Evolutionary conservation across 805 yeast species (phyloP).

Genomic region (Candida methanosorbosa): DNA sequence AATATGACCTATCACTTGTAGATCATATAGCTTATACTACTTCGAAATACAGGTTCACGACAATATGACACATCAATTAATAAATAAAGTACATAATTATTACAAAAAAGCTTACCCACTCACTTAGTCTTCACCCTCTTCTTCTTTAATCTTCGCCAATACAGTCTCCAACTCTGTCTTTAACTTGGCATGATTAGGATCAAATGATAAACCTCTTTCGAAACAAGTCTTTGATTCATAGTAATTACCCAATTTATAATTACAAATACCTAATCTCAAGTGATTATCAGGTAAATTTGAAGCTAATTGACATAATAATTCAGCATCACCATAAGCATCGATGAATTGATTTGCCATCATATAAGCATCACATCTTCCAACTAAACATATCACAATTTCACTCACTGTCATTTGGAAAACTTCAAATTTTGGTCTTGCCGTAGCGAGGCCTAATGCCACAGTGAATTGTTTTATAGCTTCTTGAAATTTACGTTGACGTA

Average conservation of each 20-base stretch:
- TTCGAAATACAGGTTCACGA: neutral
- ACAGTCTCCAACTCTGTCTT: slow-evolving; percentile 38
- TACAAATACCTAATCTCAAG: slow-evolving; percentile 61
- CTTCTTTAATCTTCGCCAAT: slow-evolving; percentile 40
- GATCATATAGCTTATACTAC: neutral
- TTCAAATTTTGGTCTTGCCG: slow-evolving; percentile 65
- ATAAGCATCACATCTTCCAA: slow-evolving; percentile 65
- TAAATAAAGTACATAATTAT: too few relatives aligned
- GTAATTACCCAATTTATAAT: slow-evolving; percentile 51
- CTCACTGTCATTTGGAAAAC: slow-evolving; percentile 64
- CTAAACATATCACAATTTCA: slow-evolving; percentile 56
- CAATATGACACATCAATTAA: too few relatives aligned
- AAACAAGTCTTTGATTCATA: slow-evolving; percentile 56
- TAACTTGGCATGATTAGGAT: slow-evolving; percentile 42
- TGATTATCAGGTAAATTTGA: slow-evolving; percentile 60
- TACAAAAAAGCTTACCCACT: too few relatives aligned
- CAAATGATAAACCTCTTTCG: slow-evolving; percentile 67
- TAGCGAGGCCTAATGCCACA: slow-evolving; percentile 59
- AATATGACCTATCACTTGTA: neutral
- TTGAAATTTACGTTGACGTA: slow-evolving; percentile 43
- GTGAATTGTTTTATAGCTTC: slow-evolving; percentile 59
- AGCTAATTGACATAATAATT: slow-evolving; percentile 51
- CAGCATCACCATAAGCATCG: slow-evolving; percentile 63
- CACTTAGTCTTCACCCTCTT: slow-evolving; percentile 63
- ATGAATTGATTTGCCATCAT: slow-evolving; percentile 44